phyloP scores from a whole-genome alignment of 768 basidiomycete genomes.

The Kwoniella sp. region DNA sequence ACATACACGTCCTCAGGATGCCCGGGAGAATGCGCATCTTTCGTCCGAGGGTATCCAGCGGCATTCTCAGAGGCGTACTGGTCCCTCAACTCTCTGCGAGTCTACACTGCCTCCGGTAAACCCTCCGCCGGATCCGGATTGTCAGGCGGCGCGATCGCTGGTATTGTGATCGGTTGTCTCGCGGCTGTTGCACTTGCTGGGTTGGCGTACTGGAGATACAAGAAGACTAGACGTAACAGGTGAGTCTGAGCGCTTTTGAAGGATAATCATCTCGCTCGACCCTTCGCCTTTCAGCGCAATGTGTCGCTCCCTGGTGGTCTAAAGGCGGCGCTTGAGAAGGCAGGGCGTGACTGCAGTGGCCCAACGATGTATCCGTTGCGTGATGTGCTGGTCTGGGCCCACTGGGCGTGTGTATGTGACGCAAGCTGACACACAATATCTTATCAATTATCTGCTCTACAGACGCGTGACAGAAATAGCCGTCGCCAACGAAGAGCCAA shows the following conservation, averaged over 20 bases:
- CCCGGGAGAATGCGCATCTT: constrained; percentile 58
- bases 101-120: constrained; percentile 59
- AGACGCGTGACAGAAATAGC: constrained; percentile 11
- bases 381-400: too few species aligned
- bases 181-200: constrained; percentile 25
- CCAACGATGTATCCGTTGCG: too few species aligned
- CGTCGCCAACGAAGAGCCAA: constrained; percentile 10
- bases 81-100: constrained; percentile 66
- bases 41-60: constrained; percentile 65
- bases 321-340: too few species aligned
- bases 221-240: constrained; percentile 19
- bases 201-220: constrained; percentile 27
- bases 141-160: constrained; percentile 40
- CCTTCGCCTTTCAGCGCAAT: not conserved
- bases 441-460: too few species aligned
- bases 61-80: constrained; percentile 70
- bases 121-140: constrained; percentile 26
- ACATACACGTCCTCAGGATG: constrained; percentile 44
- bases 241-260: constrained; percentile 8
- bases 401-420: too few species aligned
- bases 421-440: too few species aligned
- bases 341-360: too few species aligned
- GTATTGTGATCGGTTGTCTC: constrained; percentile 42
- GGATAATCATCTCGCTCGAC: not conserved
- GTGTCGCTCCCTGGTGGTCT: too few species aligned